A percentile compares a stretch with the other conserved stretches of the same genome.
These are phyloP conservation scores for Cladophialophora exuberans DNA, from an alignment of 2,329 filamentous ascomycete species.

Conservation along the genomic window DNA sequence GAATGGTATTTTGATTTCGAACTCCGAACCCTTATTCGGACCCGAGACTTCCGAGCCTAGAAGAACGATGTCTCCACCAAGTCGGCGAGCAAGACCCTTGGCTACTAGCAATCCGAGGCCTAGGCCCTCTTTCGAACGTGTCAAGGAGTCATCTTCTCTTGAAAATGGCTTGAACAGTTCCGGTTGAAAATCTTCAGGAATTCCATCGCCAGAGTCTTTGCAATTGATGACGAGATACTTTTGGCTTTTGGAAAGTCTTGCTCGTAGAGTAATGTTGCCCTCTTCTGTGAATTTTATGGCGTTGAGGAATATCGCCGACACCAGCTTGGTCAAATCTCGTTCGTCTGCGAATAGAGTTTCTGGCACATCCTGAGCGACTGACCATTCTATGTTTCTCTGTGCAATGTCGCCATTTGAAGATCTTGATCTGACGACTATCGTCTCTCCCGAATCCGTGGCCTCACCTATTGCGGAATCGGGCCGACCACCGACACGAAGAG, in stretches of 20 bases:
- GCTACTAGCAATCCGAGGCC: constrained; percentile 73
- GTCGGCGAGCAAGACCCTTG: constrained; percentile 69
- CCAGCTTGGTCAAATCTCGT: constrained; percentile 64
- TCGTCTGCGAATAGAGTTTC: constrained; percentile 59
- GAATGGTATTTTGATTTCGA: constrained; percentile 68
- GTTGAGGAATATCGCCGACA: constrained; percentile 67
- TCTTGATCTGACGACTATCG: constrained; percentile 49
- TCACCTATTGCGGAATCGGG: constrained; percentile 52
- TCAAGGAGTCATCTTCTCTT: constrained; percentile 69
- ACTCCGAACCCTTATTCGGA: constrained; percentile 65
- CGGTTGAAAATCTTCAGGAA: constrained; percentile 66
- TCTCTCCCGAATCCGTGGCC: constrained; percentile 49
- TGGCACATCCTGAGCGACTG: constrained; percentile 50
- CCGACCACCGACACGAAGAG: constrained; percentile 51
- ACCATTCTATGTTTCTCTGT: constrained; percentile 52
- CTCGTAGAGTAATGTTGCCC: constrained; percentile 62
- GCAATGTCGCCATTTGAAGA: constrained; percentile 50
- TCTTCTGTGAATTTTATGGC: constrained; percentile 72
- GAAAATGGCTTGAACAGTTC: constrained; percentile 72
- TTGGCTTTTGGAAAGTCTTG: constrained; percentile 54
- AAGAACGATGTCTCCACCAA: constrained; percentile 69
- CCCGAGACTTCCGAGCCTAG: constrained; percentile 65
- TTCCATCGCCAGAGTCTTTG: constrained; percentile 69
- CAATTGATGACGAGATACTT: constrained; percentile 65
- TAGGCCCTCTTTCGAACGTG: constrained; percentile 68